Percentiles rank a stretch among this genome's conserved stretches.
phyloP scores from a whole-genome alignment of 2,329 filamentous ascomycete species.

The Aspergillus proliferans region DNA sequence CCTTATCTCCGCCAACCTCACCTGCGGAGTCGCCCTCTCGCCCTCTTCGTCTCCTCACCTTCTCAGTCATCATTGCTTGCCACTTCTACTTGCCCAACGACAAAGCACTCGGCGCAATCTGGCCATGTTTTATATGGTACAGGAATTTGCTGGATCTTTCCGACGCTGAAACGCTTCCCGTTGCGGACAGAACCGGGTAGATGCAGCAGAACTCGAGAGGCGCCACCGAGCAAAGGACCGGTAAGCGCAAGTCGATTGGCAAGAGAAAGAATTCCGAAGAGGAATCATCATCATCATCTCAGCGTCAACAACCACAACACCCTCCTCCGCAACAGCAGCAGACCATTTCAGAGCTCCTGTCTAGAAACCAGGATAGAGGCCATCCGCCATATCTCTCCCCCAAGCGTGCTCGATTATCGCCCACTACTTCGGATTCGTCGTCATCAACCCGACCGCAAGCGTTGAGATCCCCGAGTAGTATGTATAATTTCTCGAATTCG shows the following conservation, averaged over 20 bases:
- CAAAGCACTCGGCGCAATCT: not conserved
- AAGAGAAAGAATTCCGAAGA: slow-evolving; percentile 37
- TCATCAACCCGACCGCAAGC: slow-evolving; percentile 9
- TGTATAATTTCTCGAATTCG: slow-evolving; percentile 48
- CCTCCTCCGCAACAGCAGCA: slow-evolving; percentile 30
- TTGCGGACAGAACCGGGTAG: slow-evolving; percentile 33
- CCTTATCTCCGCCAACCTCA: slow-evolving; percentile 24
- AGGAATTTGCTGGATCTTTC: slow-evolving; percentile 11
- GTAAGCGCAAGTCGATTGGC: slow-evolving; percentile 37
- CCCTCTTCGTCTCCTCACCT: slow-evolving; percentile 2
- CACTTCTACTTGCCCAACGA: slow-evolving; percentile 2
- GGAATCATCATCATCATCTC: slow-evolving; percentile 19
- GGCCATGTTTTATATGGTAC: slow-evolving; percentile 14
- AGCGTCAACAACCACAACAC: slow-evolving; percentile 19
- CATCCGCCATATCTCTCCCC: slow-evolving; percentile 23
- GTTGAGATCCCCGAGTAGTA: slow-evolving; percentile 37
- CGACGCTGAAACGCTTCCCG: slow-evolving; percentile 15
- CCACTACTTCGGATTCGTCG: slow-evolving; percentile 15
- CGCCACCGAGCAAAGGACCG: slow-evolving; percentile 36
- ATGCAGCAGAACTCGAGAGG: slow-evolving; percentile 36
- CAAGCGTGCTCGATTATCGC: slow-evolving; percentile 37
- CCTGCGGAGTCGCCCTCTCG: slow-evolving; percentile 8
- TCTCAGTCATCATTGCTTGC: not conserved
- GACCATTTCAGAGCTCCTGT: slow-evolving; percentile 43
- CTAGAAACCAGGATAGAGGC: slow-evolving; percentile 22